Percentiles rank a stretch among this genome's conserved stretches.
phyloP scores from a whole-genome alignment of 2,329 filamentous ascomycete species.

The Botryosphaeria agaves region DNA sequence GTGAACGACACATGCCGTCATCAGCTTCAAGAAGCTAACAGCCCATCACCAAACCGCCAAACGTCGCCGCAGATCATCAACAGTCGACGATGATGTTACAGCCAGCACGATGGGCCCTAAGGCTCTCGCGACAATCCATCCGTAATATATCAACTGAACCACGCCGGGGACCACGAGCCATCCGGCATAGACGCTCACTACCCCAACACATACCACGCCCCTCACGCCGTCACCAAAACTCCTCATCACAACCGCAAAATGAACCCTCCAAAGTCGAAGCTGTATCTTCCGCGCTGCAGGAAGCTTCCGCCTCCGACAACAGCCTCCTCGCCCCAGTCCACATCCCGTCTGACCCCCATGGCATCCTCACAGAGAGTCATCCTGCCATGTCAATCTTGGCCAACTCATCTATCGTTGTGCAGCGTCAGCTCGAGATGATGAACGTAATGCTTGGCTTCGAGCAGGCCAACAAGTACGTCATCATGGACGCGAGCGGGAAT shows the following conservation, averaged over 20 bases:
- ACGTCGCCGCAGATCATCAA: too few relatives aligned
- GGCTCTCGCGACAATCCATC: conserved; percentile 11
- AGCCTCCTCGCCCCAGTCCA: conserved; percentile 41
- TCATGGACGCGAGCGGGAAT: conserved; percentile 45
- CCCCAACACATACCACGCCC: conserved; percentile 5
- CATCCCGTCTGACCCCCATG: conserved; percentile 42
- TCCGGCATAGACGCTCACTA: conserved; percentile 3
- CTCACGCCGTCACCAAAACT: conserved; percentile 4
- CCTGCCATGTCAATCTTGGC: conserved; percentile 39
- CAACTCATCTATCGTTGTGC: conserved; percentile 44
- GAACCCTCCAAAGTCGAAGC: conserved; percentile 20
- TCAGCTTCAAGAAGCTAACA: too few relatives aligned
- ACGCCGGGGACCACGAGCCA: conserved; percentile 5
- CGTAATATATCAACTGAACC: conserved; percentile 9
- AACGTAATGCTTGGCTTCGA: conserved; percentile 49
- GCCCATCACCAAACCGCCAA: too few relatives aligned
- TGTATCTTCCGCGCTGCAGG: conserved; percentile 26
- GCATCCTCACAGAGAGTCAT: conserved; percentile 38
- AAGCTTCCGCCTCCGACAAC: conserved; percentile 27
- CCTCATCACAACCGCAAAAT: conserved; percentile 6
- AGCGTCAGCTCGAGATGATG: conserved; percentile 47
- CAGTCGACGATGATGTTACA: too few relatives aligned
- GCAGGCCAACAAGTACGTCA: conserved; percentile 48
- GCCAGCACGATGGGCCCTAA: conserved; percentile 13
- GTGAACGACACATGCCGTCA: too few relatives aligned